phyloP scores from a whole-genome alignment of 2,329 filamentous ascomycete species.

The Botryotinia convoluta region DNA sequence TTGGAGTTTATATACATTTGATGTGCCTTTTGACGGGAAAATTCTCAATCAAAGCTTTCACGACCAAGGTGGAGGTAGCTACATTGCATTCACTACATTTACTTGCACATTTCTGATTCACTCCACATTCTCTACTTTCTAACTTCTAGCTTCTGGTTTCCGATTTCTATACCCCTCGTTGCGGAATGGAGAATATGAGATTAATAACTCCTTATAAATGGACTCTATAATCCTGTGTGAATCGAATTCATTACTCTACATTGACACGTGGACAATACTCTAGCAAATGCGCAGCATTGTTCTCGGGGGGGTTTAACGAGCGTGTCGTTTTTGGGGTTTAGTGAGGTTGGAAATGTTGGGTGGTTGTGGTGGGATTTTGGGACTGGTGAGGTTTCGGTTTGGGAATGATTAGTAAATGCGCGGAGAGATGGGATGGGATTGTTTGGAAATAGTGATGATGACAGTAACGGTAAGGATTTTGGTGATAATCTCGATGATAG shows the following conservation, averaged over 20 bases:
- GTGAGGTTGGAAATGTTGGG: neutral
- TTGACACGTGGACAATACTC: no score
- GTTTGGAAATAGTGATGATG: neutral
- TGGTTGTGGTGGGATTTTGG: neutral
- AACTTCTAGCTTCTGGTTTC: no score
- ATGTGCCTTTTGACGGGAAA: no score
- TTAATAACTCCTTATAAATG: neutral
- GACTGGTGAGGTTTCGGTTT: neutral
- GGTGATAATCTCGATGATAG: neutral
- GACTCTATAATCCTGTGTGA: neutral
- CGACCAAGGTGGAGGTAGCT: neutral
- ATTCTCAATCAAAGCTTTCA: no score
- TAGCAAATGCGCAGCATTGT: neutral
- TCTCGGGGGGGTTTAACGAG: accelerated
- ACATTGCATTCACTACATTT: neutral
- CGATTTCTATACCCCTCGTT: no score
- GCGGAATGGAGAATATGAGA: neutral
- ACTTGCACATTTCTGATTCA: neutral
- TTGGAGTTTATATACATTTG: neutral
- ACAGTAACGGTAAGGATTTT: neutral
- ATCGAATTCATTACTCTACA: neutral
- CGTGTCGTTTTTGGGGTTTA: neutral
- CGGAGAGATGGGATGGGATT: neutral
- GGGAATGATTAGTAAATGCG: neutral
- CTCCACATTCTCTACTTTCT: neutral